A percentile compares a stretch with the other conserved stretches of the same genome.
phyloP scores from a whole-genome alignment of 78 protist species.

The Carpediemonas membranifera region DNA sequence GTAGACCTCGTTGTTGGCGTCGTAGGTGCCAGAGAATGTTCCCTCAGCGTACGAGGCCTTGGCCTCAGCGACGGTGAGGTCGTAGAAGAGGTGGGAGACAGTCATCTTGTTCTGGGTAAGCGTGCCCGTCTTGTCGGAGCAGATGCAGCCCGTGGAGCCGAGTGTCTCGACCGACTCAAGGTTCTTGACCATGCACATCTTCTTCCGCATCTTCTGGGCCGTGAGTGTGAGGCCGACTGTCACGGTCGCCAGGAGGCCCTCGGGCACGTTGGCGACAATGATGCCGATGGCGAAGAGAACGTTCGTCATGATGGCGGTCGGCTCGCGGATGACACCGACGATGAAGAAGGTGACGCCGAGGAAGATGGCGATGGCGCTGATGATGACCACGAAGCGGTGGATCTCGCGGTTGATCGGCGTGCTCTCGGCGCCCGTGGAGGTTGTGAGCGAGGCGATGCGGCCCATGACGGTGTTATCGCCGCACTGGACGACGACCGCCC shows the following conservation, averaged over 20 bases:
- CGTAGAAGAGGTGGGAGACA: conserved; percentile 18
- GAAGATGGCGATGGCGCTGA: conserved; percentile 55
- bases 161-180: conserved; percentile 53
- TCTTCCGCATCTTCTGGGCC: conserved; percentile 42
- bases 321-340: conserved; percentile 1
- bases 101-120: conserved; percentile 63
- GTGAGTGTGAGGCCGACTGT: conserved; percentile 41
- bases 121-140: too few relatives aligned
- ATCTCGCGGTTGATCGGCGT: conserved; percentile 67
- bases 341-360: conserved; percentile 45
- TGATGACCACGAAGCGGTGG: conserved; percentile 55
- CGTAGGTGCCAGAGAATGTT: conserved; percentile 4
- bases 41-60: neutral
- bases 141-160: conserved; percentile 51
- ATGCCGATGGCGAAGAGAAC: conserved; percentile 34
- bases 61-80: neutral
- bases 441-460: conserved; percentile 55
- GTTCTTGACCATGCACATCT: conserved; percentile 47
- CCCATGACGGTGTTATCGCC: conserved; percentile 83
- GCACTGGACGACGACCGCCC: conserved; percentile 50
- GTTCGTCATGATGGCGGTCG: neutral
- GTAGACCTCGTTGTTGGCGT: neutral
- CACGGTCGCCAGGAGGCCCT: conserved; percentile 54
- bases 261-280: conserved; percentile 59
- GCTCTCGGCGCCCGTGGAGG: neutral